Base-by-base conservation (phyloP, 2,329 filamentous ascomycete genomes). In the Fulvia fulva region DNA sequence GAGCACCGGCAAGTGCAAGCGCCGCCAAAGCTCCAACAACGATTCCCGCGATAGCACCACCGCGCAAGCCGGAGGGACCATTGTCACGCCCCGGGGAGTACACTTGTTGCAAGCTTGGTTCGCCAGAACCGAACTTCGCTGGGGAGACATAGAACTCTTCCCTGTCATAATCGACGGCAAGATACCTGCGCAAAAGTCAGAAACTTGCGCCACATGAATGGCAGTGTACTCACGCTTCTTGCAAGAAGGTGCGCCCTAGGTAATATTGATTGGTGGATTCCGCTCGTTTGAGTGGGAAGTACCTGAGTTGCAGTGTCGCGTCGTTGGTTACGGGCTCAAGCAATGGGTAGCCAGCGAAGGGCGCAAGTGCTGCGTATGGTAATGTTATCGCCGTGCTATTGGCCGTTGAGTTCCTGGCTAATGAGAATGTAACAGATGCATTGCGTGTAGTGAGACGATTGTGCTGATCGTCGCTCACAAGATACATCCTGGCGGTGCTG, bases 401-500 rank as follows among this genome's bases (percentile, higher is more conserved):
- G 14, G 44, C 59, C 2, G 21, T 46, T 1, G 12, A 16, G 14
- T 41, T 30, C 12, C 44, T 53, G 1, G 46, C 58, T 9, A 71
- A 51, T 2, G 51, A 74, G 58, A 78, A 70, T 0, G 70, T 76
- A 22, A 78, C 60, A 0, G 67, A 67, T 2, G 74, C 71, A 32
- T 76, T 71, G 6, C 63, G 62, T 1, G 51, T 46, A 5, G 68
- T 55, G 0, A 77, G 66, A 11, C 68, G 53, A 21, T 65, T 22
- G 59, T 76, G 75, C 6, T 71, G 66, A 0, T 67, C 71, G 14
- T 74, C 69, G 59, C 76, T 74, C n/a, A 78, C 67, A 6, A 74
- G 63, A 54, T 78, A 78, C 4, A 74, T 65, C 7, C 73, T 68
- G 6, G 67, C 70, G 1, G 62, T 65, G 2, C 63, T 55, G 56